These are phyloP conservation scores for Tremella mesenterica DNA, from an alignment of 768 basidiomycete genomes.

Conservation along the genomic window DNA sequence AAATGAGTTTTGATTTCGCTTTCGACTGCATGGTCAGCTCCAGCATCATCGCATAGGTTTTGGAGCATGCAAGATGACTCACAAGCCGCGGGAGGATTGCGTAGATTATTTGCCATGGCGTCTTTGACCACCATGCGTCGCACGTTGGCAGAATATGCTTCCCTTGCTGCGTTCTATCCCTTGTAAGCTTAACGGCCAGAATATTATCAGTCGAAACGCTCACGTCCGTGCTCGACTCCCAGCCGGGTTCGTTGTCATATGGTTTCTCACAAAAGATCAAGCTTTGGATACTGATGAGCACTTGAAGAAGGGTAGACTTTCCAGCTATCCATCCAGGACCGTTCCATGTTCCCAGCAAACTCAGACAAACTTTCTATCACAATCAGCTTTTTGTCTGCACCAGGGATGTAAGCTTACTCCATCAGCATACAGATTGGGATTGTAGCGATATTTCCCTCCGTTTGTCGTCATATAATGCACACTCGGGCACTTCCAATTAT, in stretches of 20 bases:
- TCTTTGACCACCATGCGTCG: constrained; percentile 85
- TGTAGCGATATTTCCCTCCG: constrained; percentile 55
- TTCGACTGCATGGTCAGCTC: constrained; percentile 48
- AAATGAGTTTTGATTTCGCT: constrained; percentile 88
- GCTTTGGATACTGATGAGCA: constrained; percentile 88
- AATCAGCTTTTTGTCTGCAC: background rate
- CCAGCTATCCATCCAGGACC: constrained; percentile 92
- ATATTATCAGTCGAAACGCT: background rate
- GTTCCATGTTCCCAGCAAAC: constrained; percentile 80
- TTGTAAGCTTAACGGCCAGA: too few species aligned
- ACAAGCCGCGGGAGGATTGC: constrained; percentile 31
- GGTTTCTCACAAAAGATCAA: constrained; percentile 95
- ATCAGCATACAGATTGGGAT: constrained; percentile 80
- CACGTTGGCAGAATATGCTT: constrained; percentile 58
- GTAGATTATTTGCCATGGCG: constrained; percentile 48
- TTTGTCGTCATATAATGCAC: constrained; percentile 58
- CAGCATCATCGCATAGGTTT: background rate
- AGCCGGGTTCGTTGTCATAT: constrained; percentile 78
- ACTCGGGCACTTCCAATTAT: constrained; percentile 74
- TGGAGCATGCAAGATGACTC: background rate
- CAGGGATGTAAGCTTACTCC: constrained; percentile 21
- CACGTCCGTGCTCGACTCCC: constrained; percentile 5
- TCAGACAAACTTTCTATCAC: constrained; percentile 75
- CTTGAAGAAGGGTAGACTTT: constrained; percentile 79
- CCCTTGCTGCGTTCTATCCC: too few species aligned